Conservation (phyloP, 1,284 basidiomycete species). For the Omphalotus olearius region DNA sequence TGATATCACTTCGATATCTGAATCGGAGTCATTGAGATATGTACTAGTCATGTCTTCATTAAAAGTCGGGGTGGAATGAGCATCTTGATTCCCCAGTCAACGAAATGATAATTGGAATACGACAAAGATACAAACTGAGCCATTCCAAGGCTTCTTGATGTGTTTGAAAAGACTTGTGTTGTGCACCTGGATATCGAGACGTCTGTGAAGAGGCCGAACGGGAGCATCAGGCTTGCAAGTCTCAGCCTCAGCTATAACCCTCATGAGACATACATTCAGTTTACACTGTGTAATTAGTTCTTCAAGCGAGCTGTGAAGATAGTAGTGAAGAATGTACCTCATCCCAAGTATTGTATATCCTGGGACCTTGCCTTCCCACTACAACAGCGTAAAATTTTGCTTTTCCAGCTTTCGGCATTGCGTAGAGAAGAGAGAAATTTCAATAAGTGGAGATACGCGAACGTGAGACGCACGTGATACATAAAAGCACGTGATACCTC, state of each 20-base stretch:
- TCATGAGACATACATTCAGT: conserved; percentile 26
- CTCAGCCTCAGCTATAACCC: background rate
- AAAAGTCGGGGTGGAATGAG: background rate
- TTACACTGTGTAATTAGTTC: conserved; percentile 30
- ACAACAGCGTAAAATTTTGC: conserved; percentile 56
- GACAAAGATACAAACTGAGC: conserved; percentile 24
- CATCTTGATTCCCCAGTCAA: background rate
- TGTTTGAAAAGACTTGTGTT: conserved; percentile 46
- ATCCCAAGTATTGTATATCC: conserved; percentile 51
- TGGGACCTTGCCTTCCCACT: conserved; percentile 46
- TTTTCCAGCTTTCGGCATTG: conserved; percentile 33
- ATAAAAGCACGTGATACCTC: too few relatives aligned
- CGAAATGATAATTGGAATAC: background rate
- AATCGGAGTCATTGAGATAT: conserved; percentile 3
- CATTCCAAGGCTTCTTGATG: conserved; percentile 40
- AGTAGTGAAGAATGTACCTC: conserved; percentile 36
- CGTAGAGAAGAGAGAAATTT: too few relatives aligned
- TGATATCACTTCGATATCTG: conserved; percentile 13
- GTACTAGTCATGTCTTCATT: background rate
- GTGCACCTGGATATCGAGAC: conserved; percentile 39
- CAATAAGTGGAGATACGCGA: too few relatives aligned
- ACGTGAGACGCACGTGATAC: too few relatives aligned
- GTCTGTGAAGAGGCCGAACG: conserved; percentile 30
- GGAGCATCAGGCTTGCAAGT: background rate
- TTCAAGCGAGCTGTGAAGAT: background rate